Conservation (phyloP, 306 rosid species). For the apple (Malus domestica) region DNA sequence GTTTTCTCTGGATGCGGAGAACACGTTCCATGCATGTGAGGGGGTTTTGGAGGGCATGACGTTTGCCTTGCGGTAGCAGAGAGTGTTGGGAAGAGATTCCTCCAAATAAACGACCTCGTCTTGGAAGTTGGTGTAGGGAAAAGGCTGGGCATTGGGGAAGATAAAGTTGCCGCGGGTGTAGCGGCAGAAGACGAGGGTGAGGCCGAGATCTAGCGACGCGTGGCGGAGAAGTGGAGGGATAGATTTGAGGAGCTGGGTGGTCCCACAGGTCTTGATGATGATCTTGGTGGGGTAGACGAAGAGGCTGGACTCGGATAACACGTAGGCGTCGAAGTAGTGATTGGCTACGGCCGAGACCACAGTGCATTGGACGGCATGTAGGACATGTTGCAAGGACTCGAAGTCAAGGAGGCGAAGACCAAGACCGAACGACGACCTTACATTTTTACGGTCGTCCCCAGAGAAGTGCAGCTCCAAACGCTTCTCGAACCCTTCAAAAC, state of each 20-base stretch:
- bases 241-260: constrained; percentile 95
- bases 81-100: constrained; percentile 42
- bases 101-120: constrained; percentile 66
- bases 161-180: constrained; percentile 85
- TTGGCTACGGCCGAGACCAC: constrained; percentile 91
- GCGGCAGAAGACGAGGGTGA: constrained; percentile 48
- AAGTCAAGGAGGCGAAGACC: constrained; percentile 64
- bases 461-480: constrained; percentile 90
- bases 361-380: constrained; percentile 78
- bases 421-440: constrained; percentile 13
- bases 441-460: constrained; percentile 50
- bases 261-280: constrained; percentile 94
- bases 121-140: constrained; percentile 76
- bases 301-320: constrained; percentile 91
- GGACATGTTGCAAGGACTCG: constrained; percentile 51
- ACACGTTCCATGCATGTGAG: constrained; percentile 85
- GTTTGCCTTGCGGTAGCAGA: constrained; percentile 62
- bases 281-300: constrained; percentile 89
- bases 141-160: constrained; percentile 75
- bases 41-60: constrained; percentile 67
- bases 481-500: constrained; percentile 93
- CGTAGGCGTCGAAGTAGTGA: constrained; percentile 75
- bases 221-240: constrained; percentile 59
- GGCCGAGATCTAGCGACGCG: constrained; percentile 37
- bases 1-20: constrained; percentile 49